phyloP scores from a whole-genome alignment of 2,329 filamentous ascomycete genomes.

The Aspergillus nomiae region DNA sequence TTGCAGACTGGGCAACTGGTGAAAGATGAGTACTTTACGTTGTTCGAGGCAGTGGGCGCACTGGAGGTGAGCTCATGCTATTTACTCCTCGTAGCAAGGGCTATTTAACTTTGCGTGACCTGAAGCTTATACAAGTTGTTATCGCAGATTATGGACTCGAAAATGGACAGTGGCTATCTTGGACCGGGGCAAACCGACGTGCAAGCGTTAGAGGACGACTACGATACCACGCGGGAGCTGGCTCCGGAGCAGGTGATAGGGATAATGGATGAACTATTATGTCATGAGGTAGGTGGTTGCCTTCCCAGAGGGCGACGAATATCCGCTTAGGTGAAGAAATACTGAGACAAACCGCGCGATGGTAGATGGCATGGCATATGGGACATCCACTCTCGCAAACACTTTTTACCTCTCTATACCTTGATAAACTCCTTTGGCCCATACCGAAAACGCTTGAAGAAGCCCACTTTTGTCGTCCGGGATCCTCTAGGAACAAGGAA shows the following conservation, averaged over 20 bases:
- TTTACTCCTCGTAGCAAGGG: not conserved
- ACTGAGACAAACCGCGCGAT: constrained; percentile 13
- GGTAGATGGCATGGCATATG: constrained; percentile 90
- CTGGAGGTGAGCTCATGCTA: constrained; percentile 53
- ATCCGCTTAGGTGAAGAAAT: not conserved
- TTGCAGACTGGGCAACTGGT: constrained; percentile 79
- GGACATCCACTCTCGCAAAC: constrained; percentile 97
- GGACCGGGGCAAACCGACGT: constrained; percentile 64
- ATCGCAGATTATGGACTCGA: constrained; percentile 90
- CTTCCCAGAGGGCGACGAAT: no score
- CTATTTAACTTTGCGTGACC: not conserved
- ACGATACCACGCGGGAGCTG: constrained; percentile 69
- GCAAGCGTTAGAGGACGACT: constrained; percentile 74
- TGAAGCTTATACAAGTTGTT: constrained; percentile 18
- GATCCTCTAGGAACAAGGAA: constrained; percentile 22
- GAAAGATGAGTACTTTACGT: constrained; percentile 90
- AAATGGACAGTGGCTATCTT: constrained; percentile 95
- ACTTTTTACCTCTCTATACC: constrained; percentile 86
- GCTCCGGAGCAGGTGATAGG: constrained; percentile 81
- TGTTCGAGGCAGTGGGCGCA: constrained; percentile 88
- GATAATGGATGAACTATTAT: constrained; percentile 90
- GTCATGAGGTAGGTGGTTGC: constrained; percentile 68
- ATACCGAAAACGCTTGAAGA: constrained; percentile 65
- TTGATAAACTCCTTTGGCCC: constrained; percentile 79
- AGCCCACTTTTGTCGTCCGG: constrained; percentile 58